A percentile compares a stretch with the other conserved stretches of the same genome.
These are phyloP conservation scores for Murraya paniculata DNA, from an alignment of 345 rosid species.

Conservation along the genomic window DNA sequence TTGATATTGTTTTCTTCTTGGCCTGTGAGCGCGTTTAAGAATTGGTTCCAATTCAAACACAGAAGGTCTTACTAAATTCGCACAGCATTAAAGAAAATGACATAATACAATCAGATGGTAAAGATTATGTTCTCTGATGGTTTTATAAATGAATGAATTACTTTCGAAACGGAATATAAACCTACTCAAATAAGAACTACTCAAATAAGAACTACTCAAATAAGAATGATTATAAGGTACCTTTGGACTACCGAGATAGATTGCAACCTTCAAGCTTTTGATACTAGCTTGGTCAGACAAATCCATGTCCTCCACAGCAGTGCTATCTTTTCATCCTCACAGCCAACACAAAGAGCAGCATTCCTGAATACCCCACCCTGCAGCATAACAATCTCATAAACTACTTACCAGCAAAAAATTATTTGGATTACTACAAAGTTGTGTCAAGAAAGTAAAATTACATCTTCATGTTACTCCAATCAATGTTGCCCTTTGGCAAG, in stretches of 20 bases:
- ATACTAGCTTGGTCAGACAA: neutral
- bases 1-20: neutral
- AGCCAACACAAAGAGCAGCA: neutral
- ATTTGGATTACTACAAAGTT: neutral
- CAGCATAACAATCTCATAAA: neutral
- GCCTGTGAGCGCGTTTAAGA: neutral
- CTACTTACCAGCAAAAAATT: neutral
- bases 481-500: neutral
- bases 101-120: neutral
- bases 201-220: no score
- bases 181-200: neutral
- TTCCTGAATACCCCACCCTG: neutral
- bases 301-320: neutral
- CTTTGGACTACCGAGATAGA: neutral
- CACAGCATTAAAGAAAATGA: neutral
- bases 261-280: neutral
- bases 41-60: neutral
- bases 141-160: neutral
- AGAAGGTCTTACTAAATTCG: neutral
- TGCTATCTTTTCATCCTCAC: neutral
- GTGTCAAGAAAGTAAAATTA: neutral
- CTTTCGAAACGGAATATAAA: neutral
- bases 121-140: neutral
- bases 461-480: neutral
- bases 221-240: neutral